Conservation (phyloP, 163 green algal species). For the Picocystis sp. region DNA sequence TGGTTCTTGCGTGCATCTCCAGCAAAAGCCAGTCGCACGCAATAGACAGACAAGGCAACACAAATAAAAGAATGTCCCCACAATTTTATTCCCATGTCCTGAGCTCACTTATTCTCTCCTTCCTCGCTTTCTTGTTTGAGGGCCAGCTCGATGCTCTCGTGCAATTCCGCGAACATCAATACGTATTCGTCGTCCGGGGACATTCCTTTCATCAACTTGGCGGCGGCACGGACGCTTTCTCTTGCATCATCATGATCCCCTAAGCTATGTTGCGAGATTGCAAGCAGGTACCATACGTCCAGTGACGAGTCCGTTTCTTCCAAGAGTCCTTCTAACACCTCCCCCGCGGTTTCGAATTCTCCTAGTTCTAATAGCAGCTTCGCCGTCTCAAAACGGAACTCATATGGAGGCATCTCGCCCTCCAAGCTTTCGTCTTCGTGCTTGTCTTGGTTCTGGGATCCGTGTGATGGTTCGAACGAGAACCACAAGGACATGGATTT, state of each 20-base stretch:
- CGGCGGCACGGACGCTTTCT: conserved; percentile 8
- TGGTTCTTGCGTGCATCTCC: conserved; percentile 16
- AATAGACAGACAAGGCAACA: too few relatives aligned
- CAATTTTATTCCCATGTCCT: too few relatives aligned
- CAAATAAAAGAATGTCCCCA: too few relatives aligned
- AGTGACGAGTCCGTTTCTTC: conserved; percentile 60
- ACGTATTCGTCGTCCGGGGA: not conserved
- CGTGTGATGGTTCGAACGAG: conserved; percentile 10
- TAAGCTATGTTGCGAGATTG: conserved; percentile 37
- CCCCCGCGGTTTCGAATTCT: not conserved
- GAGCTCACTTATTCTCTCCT: too few relatives aligned
- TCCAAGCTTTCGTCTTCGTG: conserved; percentile 16
- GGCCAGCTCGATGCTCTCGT: not conserved
- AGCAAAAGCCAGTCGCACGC: not conserved
- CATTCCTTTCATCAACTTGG: not conserved
- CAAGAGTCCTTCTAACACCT: conserved; percentile 55
- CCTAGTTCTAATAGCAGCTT: conserved; percentile 74
- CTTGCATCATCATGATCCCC: conserved; percentile 34
- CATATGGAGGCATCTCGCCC: conserved; percentile 40
- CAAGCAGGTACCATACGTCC: conserved; percentile 64
- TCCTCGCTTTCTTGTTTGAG: too few relatives aligned
- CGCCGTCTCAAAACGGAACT: conserved; percentile 61
- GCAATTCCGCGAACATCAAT: not conserved
- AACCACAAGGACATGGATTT: conserved; percentile 52
- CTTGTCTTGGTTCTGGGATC: conserved; percentile 6